These are phyloP conservation scores for Epichloe gansuensis DNA, from an alignment of 2,329 filamentous ascomycete genomes.

Conservation along the genomic window DNA sequence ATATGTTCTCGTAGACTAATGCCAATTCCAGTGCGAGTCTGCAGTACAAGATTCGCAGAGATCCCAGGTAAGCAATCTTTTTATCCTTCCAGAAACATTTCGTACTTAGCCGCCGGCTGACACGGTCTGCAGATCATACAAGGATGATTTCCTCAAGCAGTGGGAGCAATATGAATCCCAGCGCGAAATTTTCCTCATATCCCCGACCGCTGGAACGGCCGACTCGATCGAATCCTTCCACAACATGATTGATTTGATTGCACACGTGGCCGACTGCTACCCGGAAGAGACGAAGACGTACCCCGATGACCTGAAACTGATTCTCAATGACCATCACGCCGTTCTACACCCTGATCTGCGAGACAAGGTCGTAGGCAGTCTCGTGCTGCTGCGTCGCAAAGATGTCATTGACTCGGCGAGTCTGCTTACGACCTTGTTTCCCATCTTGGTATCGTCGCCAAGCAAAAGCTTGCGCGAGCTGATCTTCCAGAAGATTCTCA, in stretches of 20 bases:
- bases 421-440: slow-evolving; percentile 84
- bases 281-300: slow-evolving; percentile 67
- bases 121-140: slow-evolving; percentile 52
- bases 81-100: slow-evolving; percentile 3
- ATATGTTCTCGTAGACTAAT: background rate
- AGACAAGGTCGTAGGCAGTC: slow-evolving; percentile 85
- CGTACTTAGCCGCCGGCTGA: slow-evolving; percentile 6
- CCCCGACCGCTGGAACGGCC: slow-evolving; percentile 64
- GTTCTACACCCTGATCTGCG: slow-evolving; percentile 71
- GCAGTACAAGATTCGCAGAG: slow-evolving; percentile 81
- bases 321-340: slow-evolving; percentile 72
- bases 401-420: slow-evolving; percentile 77
- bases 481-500: slow-evolving; percentile 79
- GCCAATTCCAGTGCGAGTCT: slow-evolving; percentile 51
- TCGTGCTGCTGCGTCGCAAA: slow-evolving; percentile 80
- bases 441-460: slow-evolving; percentile 79
- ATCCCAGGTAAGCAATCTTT: slow-evolving; percentile 50
- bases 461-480: slow-evolving; percentile 79
- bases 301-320: slow-evolving; percentile 65
- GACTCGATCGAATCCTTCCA: slow-evolving; percentile 73
- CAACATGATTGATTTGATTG: slow-evolving; percentile 85
- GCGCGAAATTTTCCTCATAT: slow-evolving; percentile 78
- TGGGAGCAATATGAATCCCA: slow-evolving; percentile 87
- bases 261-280: slow-evolving; percentile 90
- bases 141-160: slow-evolving; percentile 77